Evolutionary conservation across 2,329 filamentous ascomycete species (phyloP).

Genomic region (Xenosphaeropsis pyriputrescens): DNA sequence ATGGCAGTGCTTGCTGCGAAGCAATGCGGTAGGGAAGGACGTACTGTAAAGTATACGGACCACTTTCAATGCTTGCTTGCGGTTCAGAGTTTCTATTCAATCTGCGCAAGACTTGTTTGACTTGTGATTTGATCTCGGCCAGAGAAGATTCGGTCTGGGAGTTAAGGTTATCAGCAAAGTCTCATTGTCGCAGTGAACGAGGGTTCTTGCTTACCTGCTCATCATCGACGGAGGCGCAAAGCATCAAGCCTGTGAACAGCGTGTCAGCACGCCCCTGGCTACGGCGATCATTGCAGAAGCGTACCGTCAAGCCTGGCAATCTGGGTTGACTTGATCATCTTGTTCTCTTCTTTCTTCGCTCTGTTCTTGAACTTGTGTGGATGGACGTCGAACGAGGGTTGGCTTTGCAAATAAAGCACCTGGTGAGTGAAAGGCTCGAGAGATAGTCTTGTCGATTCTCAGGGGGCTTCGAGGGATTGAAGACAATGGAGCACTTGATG

Average conservation of each 20-base stretch:
- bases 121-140: slow-evolving; percentile 76
- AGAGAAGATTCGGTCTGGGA: slow-evolving; percentile 56
- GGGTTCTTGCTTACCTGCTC: slow-evolving; percentile 39
- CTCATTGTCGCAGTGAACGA: not conserved
- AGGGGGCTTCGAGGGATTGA: too few relatives aligned
- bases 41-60: slow-evolving; percentile 70
- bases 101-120: slow-evolving; percentile 79
- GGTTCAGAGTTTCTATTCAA: slow-evolving; percentile 79
- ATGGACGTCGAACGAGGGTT: too few relatives aligned
- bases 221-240: slow-evolving; percentile 90
- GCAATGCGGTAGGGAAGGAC: not conserved
- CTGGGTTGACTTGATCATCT: slow-evolving; percentile 73
- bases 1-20: too few relatives aligned
- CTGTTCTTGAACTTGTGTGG: too few relatives aligned
- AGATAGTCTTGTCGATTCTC: too few relatives aligned
- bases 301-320: slow-evolving; percentile 85
- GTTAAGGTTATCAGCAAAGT: slow-evolving; percentile 5
- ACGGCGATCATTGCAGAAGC: slow-evolving; percentile 1
- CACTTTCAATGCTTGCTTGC: slow-evolving; percentile 84
- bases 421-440: too few relatives aligned
- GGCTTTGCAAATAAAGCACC: too few relatives aligned
- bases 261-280: slow-evolving; percentile 2
- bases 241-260: slow-evolving; percentile 59
- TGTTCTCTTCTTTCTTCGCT: slow-evolving; percentile 1
- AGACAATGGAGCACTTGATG: too few relatives aligned